Evolutionary conservation across 176 grass and related monocot genomes (phyloP).

Genomic region (Oryza glumipatula): DNA sequence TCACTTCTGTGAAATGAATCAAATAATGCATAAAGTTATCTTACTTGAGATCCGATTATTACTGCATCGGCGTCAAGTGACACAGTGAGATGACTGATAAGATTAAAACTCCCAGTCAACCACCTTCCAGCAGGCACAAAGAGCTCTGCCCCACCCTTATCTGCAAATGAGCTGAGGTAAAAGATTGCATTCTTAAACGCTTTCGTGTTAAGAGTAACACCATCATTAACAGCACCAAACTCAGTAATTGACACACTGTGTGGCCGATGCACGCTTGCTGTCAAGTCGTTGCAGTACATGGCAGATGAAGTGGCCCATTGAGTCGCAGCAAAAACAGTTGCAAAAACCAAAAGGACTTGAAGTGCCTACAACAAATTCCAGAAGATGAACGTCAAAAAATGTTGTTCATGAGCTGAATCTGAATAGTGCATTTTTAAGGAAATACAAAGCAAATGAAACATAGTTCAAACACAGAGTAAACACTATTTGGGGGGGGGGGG

Average conservation of each 20-base stretch:
- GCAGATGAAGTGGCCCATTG: constrained; percentile 34
- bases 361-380: constrained; percentile 46
- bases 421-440: not conserved
- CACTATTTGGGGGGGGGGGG: too few species aligned
- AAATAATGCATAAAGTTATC: constrained; percentile 32
- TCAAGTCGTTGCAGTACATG: constrained; percentile 70
- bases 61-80: constrained; percentile 80
- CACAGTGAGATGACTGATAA: constrained; percentile 92
- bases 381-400: not conserved
- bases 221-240: constrained; percentile 87
- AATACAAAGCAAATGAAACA: not conserved
- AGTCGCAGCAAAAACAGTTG: constrained; percentile 26
- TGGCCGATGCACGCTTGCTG: constrained; percentile 49
- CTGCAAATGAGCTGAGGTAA: constrained; percentile 94
- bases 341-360: constrained; percentile 43
- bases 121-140: constrained; percentile 96
- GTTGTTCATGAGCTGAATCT: not conserved
- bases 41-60: constrained; percentile 66
- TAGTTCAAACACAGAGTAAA: not conserved
- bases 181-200: constrained; percentile 96
- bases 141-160: constrained; percentile 87
- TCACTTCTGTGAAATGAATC: not conserved
- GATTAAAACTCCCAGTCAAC: constrained; percentile 90
- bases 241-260: constrained; percentile 92
- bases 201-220: constrained; percentile 86